Conservation (phyloP, 306 rosid species). For the Calophaca sinica region DNA sequence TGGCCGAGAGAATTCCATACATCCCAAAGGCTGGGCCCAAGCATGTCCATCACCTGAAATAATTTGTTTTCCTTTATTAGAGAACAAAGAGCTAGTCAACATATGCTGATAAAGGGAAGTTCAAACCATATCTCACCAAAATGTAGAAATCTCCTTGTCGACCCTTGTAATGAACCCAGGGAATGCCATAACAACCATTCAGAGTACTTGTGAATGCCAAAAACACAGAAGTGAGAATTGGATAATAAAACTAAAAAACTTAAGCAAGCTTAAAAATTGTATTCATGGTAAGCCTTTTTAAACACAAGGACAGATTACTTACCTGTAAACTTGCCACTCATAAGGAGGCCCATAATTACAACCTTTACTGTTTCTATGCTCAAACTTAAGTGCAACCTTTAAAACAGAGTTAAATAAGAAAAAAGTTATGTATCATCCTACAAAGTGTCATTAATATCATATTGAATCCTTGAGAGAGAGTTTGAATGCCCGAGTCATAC, state of each 20-base stretch:
- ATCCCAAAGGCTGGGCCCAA: conserved; percentile 97
- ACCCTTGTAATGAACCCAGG: conserved; percentile 93
- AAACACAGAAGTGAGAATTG: conserved; percentile 45
- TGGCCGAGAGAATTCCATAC: conserved; percentile 91
- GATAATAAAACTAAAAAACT: conserved; percentile 29
- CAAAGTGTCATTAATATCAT: conserved; percentile 20
- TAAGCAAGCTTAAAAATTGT: conserved; percentile 1
- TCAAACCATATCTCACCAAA: conserved; percentile 71
- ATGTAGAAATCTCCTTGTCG: conserved; percentile 96
- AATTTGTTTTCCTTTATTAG: conserved; percentile 54
- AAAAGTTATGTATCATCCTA: conserved; percentile 40
- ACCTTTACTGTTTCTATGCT: conserved; percentile 94
- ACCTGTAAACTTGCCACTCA: conserved; percentile 97
- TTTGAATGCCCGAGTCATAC: conserved; percentile 52
- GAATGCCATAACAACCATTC: conserved; percentile 93
- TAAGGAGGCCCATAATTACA: conserved; percentile 97
- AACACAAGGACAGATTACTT: conserved; percentile 40
- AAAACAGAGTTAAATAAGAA: conserved; percentile 38
- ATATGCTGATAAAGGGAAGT: conserved; percentile 36
- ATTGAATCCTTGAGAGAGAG: conserved; percentile 39
- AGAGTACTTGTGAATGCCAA: conserved; percentile 61
- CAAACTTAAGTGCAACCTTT: conserved; percentile 92
- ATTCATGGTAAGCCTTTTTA: conserved; percentile 13
- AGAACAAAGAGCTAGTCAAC: conserved; percentile 29
- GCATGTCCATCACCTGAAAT: conserved; percentile 95